Percentiles rank a stretch among this genome's conserved stretches.
These are phyloP conservation scores for Backusella liffmaniae DNA, from an alignment of 192 early-diverging fungal genomes.

Conservation along the genomic window DNA sequence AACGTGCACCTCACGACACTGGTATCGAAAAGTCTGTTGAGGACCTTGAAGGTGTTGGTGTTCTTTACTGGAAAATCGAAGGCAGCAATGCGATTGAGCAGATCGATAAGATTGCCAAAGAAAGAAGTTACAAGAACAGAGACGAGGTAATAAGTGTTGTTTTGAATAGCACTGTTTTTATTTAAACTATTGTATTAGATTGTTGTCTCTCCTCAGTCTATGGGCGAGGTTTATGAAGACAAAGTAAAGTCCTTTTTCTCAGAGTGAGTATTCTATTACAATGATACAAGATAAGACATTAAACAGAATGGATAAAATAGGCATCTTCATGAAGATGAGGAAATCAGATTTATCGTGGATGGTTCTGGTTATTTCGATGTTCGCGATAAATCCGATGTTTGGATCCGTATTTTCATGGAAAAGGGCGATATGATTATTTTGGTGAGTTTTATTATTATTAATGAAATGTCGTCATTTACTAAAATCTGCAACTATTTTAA, in stretches of 20 bases:
- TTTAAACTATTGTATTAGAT: slow-evolving; percentile 47
- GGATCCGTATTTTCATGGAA: slow-evolving; percentile 84
- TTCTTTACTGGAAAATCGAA: slow-evolving; percentile 69
- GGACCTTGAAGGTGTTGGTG: slow-evolving; percentile 68
- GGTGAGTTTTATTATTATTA: slow-evolving; percentile 36
- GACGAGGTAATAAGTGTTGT: slow-evolving; percentile 52
- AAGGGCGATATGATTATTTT: slow-evolving; percentile 84
- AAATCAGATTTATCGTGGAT: slow-evolving; percentile 89
- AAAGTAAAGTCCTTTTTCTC: slow-evolving; percentile 93
- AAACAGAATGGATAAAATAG: slow-evolving; percentile 26
- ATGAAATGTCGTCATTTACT: background rate
- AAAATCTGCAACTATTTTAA: background rate
- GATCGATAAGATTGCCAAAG: slow-evolving; percentile 66
- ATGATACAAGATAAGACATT: background rate
- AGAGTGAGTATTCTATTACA: slow-evolving; percentile 54
- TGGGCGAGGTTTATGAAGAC: slow-evolving; percentile 85
- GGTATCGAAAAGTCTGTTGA: slow-evolving; percentile 60
- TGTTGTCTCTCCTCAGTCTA: slow-evolving; percentile 70
- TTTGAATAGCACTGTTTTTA: background rate
- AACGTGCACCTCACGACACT: slow-evolving; percentile 79
- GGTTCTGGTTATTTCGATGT: slow-evolving; percentile 95
- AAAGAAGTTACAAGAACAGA: slow-evolving; percentile 89
- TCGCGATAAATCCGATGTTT: slow-evolving; percentile 58
- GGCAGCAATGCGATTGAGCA: slow-evolving; percentile 53
- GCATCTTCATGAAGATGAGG: slow-evolving; percentile 96